Percentiles rank a stretch among this genome's conserved stretches.
These are phyloP conservation scores for Prototheca wickerhamii DNA, from an alignment of 163 green algal genomes.

Conservation along the genomic window DNA sequence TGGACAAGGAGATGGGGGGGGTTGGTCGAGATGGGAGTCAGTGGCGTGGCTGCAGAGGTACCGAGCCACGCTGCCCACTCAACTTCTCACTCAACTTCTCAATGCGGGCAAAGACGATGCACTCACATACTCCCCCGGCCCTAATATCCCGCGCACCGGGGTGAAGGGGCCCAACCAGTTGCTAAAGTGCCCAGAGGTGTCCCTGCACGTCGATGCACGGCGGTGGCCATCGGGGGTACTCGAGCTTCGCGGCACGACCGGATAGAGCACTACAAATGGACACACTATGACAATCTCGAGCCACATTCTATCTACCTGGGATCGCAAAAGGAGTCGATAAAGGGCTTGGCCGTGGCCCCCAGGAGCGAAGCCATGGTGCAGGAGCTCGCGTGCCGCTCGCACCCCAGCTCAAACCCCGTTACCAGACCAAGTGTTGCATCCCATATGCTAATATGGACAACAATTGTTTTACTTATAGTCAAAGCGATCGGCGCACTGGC, in stretches of 20 bases:
- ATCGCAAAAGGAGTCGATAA: constrained; percentile 1
- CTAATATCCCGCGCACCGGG: no score
- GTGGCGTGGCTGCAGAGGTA: not conserved
- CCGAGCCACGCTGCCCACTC: not conserved
- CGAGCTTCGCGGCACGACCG: not conserved
- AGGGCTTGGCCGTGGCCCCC: not conserved
- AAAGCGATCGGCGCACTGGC: no score
- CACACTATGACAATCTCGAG: not conserved
- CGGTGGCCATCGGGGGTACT: not conserved
- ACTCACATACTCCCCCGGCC: not conserved
- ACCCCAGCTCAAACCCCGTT: no score
- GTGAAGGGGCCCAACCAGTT: not conserved
- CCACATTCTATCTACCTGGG: not conserved
- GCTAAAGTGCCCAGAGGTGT: not conserved
- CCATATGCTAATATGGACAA: no score
- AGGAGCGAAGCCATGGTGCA: no score
- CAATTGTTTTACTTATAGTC: no score
- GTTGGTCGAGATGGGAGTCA: not conserved
- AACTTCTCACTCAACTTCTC: not conserved
- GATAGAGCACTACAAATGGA: not conserved
- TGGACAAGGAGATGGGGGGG: not conserved
- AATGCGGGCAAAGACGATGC: not conserved
- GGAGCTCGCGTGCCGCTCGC: no score
- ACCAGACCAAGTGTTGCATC: no score
- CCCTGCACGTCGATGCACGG: not conserved